Percentiles rank a stretch among this genome's conserved stretches.
Evolutionary conservation across 805 yeast genomes (phyloP).

Genomic region (Schizosaccharomyces octosporus): DNA sequence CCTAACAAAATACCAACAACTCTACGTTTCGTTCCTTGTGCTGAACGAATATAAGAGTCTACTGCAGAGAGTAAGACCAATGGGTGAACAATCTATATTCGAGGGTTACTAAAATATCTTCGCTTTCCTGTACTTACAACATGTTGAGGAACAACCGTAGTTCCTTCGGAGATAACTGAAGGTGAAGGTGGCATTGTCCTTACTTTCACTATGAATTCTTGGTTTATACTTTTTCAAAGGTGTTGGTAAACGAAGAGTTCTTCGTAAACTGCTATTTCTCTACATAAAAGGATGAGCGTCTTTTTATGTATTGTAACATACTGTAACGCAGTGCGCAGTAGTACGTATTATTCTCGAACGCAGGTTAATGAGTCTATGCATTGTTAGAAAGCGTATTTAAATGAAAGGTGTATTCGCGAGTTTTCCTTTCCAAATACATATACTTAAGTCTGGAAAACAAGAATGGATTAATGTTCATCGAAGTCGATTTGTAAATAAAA

Average conservation of each 20-base stretch:
- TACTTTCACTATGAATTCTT: neutral
- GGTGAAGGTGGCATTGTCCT: neutral
- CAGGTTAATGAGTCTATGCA: too few relatives aligned
- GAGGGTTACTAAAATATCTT: neutral
- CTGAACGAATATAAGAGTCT: slow-evolving; percentile 79
- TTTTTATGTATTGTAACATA: too few relatives aligned
- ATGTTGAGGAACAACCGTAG: neutral
- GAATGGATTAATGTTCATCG: too few relatives aligned
- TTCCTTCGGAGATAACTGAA: neutral
- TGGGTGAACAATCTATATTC: slow-evolving; percentile 52
- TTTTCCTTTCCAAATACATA: too few relatives aligned
- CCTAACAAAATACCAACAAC: slow-evolving; percentile 90
- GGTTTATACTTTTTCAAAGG: neutral
- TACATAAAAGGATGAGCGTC: too few relatives aligned
- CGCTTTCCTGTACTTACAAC: neutral
- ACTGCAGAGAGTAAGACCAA: slow-evolving; percentile 78
- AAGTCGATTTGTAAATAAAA: too few relatives aligned
- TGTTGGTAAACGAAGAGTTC: neutral
- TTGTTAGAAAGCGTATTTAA: too few relatives aligned
- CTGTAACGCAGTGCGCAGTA: too few relatives aligned
- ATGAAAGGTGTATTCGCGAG: too few relatives aligned
- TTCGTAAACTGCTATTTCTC: too few relatives aligned
- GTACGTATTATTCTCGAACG: too few relatives aligned
- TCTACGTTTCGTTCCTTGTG: slow-evolving; percentile 44
- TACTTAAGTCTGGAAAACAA: too few relatives aligned